Base-by-base conservation (phyloP, 2,329 filamentous ascomycete species). In the Calonectria henricotiae region DNA sequence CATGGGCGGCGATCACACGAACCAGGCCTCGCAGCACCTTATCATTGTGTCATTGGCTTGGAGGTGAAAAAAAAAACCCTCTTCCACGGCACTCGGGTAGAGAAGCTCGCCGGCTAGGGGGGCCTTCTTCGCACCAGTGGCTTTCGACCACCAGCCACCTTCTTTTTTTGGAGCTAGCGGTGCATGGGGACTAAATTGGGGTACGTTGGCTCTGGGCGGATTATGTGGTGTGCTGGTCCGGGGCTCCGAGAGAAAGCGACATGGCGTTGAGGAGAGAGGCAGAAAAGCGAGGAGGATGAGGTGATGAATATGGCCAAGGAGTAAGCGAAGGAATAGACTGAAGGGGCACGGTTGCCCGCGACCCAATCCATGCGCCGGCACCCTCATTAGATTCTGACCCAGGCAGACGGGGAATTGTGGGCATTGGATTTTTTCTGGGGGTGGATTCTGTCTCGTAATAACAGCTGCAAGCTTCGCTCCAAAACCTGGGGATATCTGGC, bases 381-480 rank as follows among this genome's bases (percentile, higher is more conserved):
- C 32, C 51, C 51, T 37, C 35, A 20, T 58, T 37, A 25, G 51
- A 58, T 58, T 39, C n/a, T 13, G 51, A 58, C 51, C 35, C 51
- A 58, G 23, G 41, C 54, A 49, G 23, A 58, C 13, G 51, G 51
- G 39, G 51, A 58, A 35, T 39, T 58, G 32, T 35, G 54, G 51
- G 44, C 30, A 61, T 44, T 17, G 44, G 35, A 20, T 30, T 55
- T 65, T 65, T 61, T 54, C 67, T 69, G 62, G 67, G 67, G 67
- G 62, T 69, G 67, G 67, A 69, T 69, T 69, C 46, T 62, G 54
- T 69, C 67, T 65, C 67, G 67, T 69, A 69, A 69, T 62, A 35
- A 32, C 47, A 65, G 41, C 55, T 60, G 46, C 44, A 39, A 67
- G 43, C 35, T 35, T 67, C 54, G 49, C 32, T 41, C 44, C 35